Evolutionary conservation across 345 rosid species (phyloP).

Genomic region (Populus ilicifolia): DNA sequence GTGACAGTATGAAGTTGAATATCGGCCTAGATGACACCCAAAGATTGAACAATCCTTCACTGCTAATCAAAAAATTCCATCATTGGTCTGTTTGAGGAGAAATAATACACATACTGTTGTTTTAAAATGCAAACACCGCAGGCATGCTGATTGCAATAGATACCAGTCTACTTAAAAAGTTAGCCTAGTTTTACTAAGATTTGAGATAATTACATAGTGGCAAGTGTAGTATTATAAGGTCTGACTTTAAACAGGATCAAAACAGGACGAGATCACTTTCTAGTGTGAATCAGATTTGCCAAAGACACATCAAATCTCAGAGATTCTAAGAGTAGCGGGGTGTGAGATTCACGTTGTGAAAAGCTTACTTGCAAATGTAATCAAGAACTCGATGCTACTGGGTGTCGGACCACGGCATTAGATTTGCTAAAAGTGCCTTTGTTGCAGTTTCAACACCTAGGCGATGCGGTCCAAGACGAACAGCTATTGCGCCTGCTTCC

Average conservation of each 20-base stretch:
- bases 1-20: background rate
- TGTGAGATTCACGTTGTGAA: background rate
- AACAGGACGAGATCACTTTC: background rate
- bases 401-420: constrained; percentile 82
- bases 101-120: background rate
- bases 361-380: constrained; percentile 12
- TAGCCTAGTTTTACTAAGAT: background rate
- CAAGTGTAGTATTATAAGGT: background rate
- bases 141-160: background rate
- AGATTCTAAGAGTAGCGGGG: background rate
- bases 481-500: constrained; percentile 67
- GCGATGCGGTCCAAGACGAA: constrained; percentile 81
- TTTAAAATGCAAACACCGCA: background rate
- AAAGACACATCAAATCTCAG: background rate
- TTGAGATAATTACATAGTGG: background rate
- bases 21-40: background rate
- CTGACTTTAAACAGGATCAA: background rate
- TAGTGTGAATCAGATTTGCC: background rate
- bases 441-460: constrained; percentile 92
- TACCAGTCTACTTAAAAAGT: background rate
- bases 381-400: constrained; percentile 27
- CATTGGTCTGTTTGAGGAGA: background rate
- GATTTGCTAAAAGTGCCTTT: constrained; percentile 65
- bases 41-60: background rate
- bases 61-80: background rate